A percentile compares a stretch with the other conserved stretches of the same genome.
Conservation (phyloP, 305 asterid genomes). For the Fraxinus nigra region DNA sequence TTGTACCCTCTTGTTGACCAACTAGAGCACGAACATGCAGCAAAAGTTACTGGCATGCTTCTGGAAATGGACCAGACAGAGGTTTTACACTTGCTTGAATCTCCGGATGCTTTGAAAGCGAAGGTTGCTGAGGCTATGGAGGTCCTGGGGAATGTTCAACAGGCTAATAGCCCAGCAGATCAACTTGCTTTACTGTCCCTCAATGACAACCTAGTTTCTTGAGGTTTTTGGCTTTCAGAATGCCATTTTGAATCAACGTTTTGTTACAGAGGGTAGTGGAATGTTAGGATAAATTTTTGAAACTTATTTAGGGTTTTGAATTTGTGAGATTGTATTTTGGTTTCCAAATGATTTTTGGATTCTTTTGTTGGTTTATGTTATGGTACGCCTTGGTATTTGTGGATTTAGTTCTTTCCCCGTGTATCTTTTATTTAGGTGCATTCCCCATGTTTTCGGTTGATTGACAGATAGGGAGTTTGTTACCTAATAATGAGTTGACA, state of each 20-base stretch:
- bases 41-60: constrained; percentile 53
- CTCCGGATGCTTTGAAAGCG: constrained; percentile 49
- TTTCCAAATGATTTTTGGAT: not conserved
- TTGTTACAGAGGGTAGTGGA: not conserved
- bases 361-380: not conserved
- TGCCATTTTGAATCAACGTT: not conserved
- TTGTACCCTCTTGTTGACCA: constrained; percentile 50
- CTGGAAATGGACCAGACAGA: constrained; percentile 56
- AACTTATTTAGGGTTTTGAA: not conserved
- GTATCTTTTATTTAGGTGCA: too few relatives aligned
- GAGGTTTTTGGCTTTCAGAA: constrained; percentile 1
- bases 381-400: not conserved
- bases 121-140: constrained; percentile 55
- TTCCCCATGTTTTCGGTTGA: not conserved
- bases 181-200: constrained; percentile 45
- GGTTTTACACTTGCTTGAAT: constrained; percentile 48
- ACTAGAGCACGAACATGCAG: constrained; percentile 51
- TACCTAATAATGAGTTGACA: not conserved
- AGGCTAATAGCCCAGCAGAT: constrained; percentile 30
- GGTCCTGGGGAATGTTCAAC: constrained; percentile 42
- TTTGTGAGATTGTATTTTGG: not conserved
- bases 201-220: constrained; percentile 40
- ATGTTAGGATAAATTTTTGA: not conserved
- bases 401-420: not conserved
- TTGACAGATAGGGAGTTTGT: not conserved